Percentiles rank a stretch among this genome's conserved stretches.
Evolutionary conservation across 2,329 filamentous ascomycete genomes (phyloP).

Genomic region (Chrysoporthe deuterocubensis): DNA sequence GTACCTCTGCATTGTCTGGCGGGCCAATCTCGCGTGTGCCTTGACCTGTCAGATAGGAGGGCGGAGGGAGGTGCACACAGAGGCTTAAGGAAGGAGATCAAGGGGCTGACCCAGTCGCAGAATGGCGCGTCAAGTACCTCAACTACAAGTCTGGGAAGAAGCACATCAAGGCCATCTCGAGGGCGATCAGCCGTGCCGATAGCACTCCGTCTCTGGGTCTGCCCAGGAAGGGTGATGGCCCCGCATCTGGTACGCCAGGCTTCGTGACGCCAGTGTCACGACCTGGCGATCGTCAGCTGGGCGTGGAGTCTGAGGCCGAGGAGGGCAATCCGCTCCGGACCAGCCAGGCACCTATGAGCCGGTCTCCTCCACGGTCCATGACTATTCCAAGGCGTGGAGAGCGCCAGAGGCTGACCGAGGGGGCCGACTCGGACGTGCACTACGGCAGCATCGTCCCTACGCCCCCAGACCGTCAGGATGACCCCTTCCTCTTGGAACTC

Average conservation of each 20-base stretch:
- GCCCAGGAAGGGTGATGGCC: slow-evolving; percentile 38
- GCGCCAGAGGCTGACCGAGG: slow-evolving; percentile 45
- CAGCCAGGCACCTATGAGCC: slow-evolving; percentile 36
- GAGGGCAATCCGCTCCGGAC: slow-evolving; percentile 32
- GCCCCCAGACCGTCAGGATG: slow-evolving; percentile 38
- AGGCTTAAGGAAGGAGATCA: background rate
- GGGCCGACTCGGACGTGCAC: slow-evolving; percentile 44
- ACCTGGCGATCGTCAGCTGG: slow-evolving; percentile 33
- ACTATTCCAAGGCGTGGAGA: slow-evolving; percentile 38
- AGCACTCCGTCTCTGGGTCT: slow-evolving; percentile 49
- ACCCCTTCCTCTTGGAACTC: slow-evolving; percentile 48
- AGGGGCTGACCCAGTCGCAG: slow-evolving; percentile 41
- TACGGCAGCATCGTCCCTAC: slow-evolving; percentile 60
- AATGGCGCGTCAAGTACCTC: slow-evolving; percentile 94
- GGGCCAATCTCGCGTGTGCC: background rate
- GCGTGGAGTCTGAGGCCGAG: slow-evolving; percentile 20
- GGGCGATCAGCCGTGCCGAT: slow-evolving; percentile 69
- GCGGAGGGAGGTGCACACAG: background rate
- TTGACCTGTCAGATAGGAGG: background rate
- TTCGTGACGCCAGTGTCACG: slow-evolving; percentile 33
- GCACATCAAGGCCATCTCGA: slow-evolving; percentile 80
- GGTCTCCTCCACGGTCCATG: slow-evolving; percentile 29
- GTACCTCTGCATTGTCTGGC: background rate
- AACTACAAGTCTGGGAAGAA: slow-evolving; percentile 97
- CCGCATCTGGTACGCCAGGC: slow-evolving; percentile 34